Base-by-base conservation (phyloP, 257 asterid genomes). In the Jasminum sambac region DNA sequence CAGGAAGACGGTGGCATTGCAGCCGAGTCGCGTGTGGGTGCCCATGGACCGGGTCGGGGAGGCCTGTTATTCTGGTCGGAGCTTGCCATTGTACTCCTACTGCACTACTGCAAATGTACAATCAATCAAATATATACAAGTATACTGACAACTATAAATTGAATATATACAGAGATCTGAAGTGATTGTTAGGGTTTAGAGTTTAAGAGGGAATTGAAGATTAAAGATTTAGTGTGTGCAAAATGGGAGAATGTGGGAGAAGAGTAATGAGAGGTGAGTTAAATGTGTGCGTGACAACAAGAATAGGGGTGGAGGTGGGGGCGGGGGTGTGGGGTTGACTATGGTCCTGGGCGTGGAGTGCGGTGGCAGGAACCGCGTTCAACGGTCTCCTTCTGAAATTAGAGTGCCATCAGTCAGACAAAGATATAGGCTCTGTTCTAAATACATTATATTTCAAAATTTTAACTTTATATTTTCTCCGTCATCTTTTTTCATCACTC, bases 1-100 rank as follows among this genome's bases (percentile, higher is more conserved):
- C 99, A 95, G 3, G 99, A 83, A 5, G 98, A 71, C 4, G 98
- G 96, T 34, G 99, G 99, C 88, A 87, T 78, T 82, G 96, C 82
- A 6, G 87, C 73, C 11, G 96, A 60, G 5, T 89, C 98, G 12
- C 92, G 90, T 2, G 81, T 87, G 12, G 99, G 90, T 36, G 93
- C 90, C 93, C 95, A 87, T 6, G 90, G 94, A 2, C 92, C 94
- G 74, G 95, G 87, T 40, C 90, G 86, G 26, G 88, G 81, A 60
- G 88, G 83, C 65, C 77, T 78, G 80, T 85, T 91, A 70, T 38
- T 84, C 13, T 90, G 91, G 85, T 85, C 97, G 68, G 95, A 85
- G 77, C 82, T 86, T 57, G 96, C 89, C 98, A 93, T 88, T 80
- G 23, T 52, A 64, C 59, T 50, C 17, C 25, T 21, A 39, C 55